Base-by-base conservation (phyloP, 2,329 filamentous ascomycete species). In the Helminthosporium solani region DNA sequence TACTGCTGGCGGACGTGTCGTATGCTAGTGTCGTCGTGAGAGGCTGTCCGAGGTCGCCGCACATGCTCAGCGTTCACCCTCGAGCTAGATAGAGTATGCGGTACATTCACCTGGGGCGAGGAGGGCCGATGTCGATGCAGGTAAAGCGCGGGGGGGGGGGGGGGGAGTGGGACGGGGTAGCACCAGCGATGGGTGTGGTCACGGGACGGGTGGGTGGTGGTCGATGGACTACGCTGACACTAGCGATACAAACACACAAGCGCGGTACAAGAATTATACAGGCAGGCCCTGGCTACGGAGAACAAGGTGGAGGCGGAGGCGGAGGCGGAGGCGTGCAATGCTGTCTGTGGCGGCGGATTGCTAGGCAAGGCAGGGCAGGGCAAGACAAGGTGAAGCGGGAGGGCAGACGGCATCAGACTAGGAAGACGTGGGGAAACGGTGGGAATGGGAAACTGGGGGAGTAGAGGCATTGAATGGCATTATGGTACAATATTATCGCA, bases 21-120 rank as follows among this genome's bases (percentile, higher is more conserved):
- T 47, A 42, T 21, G n/a, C n/a, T n/a, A n/a, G n/a, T n/a, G n/a
- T n/a, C n/a, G n/a, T n/a, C n/a, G n/a, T n/a, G n/a, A n/a, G 36
- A 52, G 53, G 52, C 50, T 52, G 35, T 47, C 47, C 34, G 48
- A 21, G 27, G 47, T 37, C 44, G 54, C 51, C 46, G 52, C 34
- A 50, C 56, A 59, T 59, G 54, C 56, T 55, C 41, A 39, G 42
- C 36, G 33, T 9, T 31, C n/a, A n/a, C n/a, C n/a, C 28, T 12
- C 8, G 12, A 31, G 28, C 28, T 31, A 14, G 9, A 31, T 4
- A 7, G 28, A 12, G 5, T 31, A 5, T 12, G 8, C 28, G 14
- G 28, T n/a, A n/a, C n/a, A n/a, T n/a, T n/a, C n/a, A n/a, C 5
- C 7, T 31, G 28, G 14, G 28, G 28, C 28, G 28, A 31, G 14